Evolutionary conservation across 2,329 filamentous ascomycete species (phyloP), one percentile per base, ranked within the genome.

Genomic region (Mycocentrospora acerina): DNA sequence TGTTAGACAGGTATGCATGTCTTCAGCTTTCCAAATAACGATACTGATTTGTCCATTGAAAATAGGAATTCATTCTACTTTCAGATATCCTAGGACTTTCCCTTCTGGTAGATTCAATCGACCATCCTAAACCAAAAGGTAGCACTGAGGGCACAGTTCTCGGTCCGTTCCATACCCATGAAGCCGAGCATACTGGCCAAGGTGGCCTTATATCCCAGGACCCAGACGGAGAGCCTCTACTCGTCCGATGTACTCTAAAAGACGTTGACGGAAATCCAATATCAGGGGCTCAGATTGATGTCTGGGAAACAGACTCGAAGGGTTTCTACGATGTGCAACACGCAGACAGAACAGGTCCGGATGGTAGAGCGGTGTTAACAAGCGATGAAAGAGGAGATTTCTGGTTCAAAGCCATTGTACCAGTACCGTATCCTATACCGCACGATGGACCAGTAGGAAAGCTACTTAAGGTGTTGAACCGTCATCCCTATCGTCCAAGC

Each of bases 321-420:
- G 86, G 87, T 3, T 80, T 82, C 56, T 91, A 91, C 61, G 87
- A 91, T 61, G 85, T 90, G 40, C 86, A 90, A 67, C 81, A 88
- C 61, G 70, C 77, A 0, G 79, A 79, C 26, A 71, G 81, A 4
- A 39, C 74, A 4, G 74, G 71, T 1, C 84, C 85, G 0, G 84
- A 87, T 69, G 86, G 86, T 37, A 74, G 86, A 32, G 85, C 83
- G 45, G 75, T 90, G 45, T 76, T 88, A 75, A 69, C 69, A 27
- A 83, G 75, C 44, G 86, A 90, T 53, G 71, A 75, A 1, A 72
- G 88, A 26, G 90, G 90, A 0, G 55, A 73, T 1, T 90, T 94
- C 62, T 91, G 81, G 32, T 94, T 93, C 71, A 83, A 81, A 57
- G 86, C 83, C 0, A 87, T 94, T 59, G 82, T 83, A 42, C 88